Base-by-base conservation (phyloP, 2,329 filamentous ascomycete genomes). In the Periglandula ipomoeae region DNA sequence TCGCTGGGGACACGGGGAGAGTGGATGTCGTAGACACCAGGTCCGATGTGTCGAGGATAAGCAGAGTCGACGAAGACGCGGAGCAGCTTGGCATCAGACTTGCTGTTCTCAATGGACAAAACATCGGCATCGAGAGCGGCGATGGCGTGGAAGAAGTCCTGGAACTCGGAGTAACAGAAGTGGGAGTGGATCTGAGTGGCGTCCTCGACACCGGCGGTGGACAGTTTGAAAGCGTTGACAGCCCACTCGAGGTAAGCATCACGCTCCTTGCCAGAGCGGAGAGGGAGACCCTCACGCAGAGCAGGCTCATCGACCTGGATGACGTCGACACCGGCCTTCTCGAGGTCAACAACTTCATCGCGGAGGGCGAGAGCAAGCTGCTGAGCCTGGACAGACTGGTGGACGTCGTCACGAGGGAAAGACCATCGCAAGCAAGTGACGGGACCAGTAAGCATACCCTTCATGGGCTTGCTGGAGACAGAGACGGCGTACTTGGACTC, bases 131-230 rank as follows among this genome's bases (percentile, higher is more conserved):
- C 93, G 57, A 98, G 85, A 53, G 93, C 91, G 57, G 93, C 89
- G 62, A 98, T 98, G 74, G 93, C 93, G 75, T 97, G 89, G 89
- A 98, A 98, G 82, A 98, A 98, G 80, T 98, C 93, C 78, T 98
- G 93, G 88, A 98, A 98, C 81, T 98, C 93, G 47, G 93, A 97
- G 85, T 98, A 98, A 74, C 93, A 98, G 87, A 98, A 98, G 81
- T 98, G 93, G 56, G 90, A 96, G 85, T 98, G 93, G 71, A 98
- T 96, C 81, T 98, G 93, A 59, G 93, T 98, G 51, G 85, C 87
- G 72, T 98, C 89, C 74, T 89, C 75, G 53, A 98, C 91, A 70
- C 89, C 93, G 53, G 89, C 84, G 62, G 90, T 94, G 58, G 91
- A 84, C 59, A 98, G 88, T 70, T 88, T 89, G 89, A 98, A 98